Evolutionary conservation across 352 stramenopile species (phyloP).

Genomic region (Globisporangium cylindrosporum): DNA sequence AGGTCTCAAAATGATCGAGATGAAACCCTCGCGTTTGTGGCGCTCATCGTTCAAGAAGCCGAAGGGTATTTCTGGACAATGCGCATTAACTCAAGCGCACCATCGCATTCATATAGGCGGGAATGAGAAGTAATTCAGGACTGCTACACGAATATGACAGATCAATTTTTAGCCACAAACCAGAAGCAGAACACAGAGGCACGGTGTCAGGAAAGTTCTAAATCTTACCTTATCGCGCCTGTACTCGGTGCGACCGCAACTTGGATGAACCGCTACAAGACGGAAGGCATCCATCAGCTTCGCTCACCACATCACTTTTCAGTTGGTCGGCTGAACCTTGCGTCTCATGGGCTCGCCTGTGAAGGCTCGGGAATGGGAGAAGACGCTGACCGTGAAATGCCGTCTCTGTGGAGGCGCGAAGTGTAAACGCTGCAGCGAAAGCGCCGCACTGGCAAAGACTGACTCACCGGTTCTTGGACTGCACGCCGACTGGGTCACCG

Average conservation of each 20-base stretch:
- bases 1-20: constrained; percentile 6
- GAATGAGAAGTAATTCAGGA: not conserved
- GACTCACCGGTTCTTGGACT: constrained; percentile 74
- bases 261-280: not conserved
- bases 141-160: not conserved
- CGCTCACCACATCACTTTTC: constrained; percentile 3
- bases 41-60: not conserved
- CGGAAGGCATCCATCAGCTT: not conserved
- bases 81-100: not conserved
- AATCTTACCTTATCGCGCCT: not conserved
- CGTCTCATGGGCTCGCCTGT: constrained; percentile 60
- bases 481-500: constrained; percentile 86
- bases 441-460: constrained; percentile 63
- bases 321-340: not conserved
- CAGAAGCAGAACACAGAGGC: constrained; percentile 3
- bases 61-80: constrained; percentile 1
- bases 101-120: not conserved
- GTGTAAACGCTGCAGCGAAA: constrained; percentile 86
- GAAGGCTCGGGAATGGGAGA: constrained; percentile 80
- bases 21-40: constrained; percentile 7
- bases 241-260: not conserved
- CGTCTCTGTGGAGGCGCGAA: constrained; percentile 82
- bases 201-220: not conserved
- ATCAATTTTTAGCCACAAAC: constrained; percentile 4
- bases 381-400: constrained; percentile 79